A percentile compares a stretch with the other conserved stretches of the same genome.
Evolutionary conservation across 2,329 filamentous ascomycete species (phyloP).

Genomic region (Sphaerulina musiva): DNA sequence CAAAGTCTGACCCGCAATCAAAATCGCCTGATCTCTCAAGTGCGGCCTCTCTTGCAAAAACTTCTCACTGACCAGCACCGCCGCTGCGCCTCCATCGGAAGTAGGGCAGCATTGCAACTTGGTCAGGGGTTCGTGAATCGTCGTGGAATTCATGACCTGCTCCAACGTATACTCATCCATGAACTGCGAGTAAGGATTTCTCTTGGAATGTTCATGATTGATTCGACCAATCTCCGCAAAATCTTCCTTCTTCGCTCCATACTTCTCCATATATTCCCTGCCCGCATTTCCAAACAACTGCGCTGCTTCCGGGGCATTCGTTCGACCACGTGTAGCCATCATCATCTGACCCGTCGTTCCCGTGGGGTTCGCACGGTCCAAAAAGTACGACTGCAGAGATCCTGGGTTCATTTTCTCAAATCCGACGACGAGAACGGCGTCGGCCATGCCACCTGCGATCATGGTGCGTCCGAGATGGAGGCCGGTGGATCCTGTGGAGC

Average conservation of each 20-base stretch:
- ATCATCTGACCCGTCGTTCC: slow-evolving; percentile 62
- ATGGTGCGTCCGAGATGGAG: slow-evolving; percentile 75
- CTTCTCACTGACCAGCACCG: slow-evolving; percentile 77
- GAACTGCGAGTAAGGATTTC: slow-evolving; percentile 96
- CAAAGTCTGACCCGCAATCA: slow-evolving; percentile 80
- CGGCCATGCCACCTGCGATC: slow-evolving; percentile 67
- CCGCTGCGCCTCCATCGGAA: slow-evolving; percentile 83
- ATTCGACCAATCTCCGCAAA: slow-evolving; percentile 91
- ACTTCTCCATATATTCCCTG: slow-evolving; percentile 85
- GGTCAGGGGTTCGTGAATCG: slow-evolving; percentile 79
- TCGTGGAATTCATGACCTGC: slow-evolving; percentile 66
- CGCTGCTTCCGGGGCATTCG: slow-evolving; percentile 25
- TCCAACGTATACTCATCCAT: slow-evolving; percentile 82
- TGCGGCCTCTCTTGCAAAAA: slow-evolving; percentile 82
- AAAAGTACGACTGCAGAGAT: slow-evolving; percentile 71
- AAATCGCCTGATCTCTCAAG: slow-evolving; percentile 71
- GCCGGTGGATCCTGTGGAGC: slow-evolving; percentile 85
- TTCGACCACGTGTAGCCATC: slow-evolving; percentile 26
- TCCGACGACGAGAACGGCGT: slow-evolving; percentile 79
- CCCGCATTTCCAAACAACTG: slow-evolving; percentile 98
- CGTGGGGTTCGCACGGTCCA: slow-evolving; percentile 75
- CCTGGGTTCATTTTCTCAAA: slow-evolving; percentile 98
- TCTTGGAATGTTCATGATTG: slow-evolving; percentile 84
- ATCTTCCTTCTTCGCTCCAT: slow-evolving; percentile 73
- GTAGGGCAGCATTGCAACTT: slow-evolving; percentile 99